Percentiles rank a stretch among this genome's conserved stretches.
These are phyloP conservation scores for Gastrolobium villosum DNA, from an alignment of 306 rosid species.

Conservation along the genomic window DNA sequence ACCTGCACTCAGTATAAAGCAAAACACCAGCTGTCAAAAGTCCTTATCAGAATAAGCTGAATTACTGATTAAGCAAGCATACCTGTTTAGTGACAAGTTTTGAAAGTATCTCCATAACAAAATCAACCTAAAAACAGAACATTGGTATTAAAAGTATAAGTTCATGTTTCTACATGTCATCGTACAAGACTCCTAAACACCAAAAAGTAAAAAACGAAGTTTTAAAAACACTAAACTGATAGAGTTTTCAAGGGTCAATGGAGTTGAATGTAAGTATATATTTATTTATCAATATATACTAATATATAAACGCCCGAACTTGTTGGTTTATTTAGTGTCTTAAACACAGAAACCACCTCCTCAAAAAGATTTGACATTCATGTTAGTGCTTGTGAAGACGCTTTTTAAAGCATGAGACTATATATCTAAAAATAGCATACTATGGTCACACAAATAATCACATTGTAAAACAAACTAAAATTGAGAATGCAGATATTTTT, in stretches of 20 bases:
- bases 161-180: slow-evolving; percentile 32
- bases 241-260: neutral
- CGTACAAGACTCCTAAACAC: slow-evolving; percentile 12
- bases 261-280: neutral
- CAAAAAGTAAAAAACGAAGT: neutral
- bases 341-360: neutral
- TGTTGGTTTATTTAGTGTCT: neutral
- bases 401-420: too few relatives aligned
- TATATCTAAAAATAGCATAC: too few relatives aligned
- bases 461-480: neutral
- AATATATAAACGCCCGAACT: too few relatives aligned
- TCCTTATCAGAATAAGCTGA: slow-evolving; percentile 23
- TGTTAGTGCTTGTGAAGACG: too few relatives aligned
- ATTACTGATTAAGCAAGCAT: slow-evolving; percentile 26
- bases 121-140: slow-evolving; percentile 82
- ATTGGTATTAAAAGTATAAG: slow-evolving; percentile 29
- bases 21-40: slow-evolving; percentile 44
- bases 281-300: too few relatives aligned
- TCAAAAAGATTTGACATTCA: neutral
- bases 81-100: slow-evolving; percentile 96
- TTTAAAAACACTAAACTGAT: too few relatives aligned
- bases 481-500: neutral
- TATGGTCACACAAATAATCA: neutral
- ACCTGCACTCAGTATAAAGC: slow-evolving; percentile 65
- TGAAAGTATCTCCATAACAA: slow-evolving; percentile 98